Evolutionary conservation across 257 asterid genomes (phyloP).

Genomic region (Solanum acaule): DNA sequence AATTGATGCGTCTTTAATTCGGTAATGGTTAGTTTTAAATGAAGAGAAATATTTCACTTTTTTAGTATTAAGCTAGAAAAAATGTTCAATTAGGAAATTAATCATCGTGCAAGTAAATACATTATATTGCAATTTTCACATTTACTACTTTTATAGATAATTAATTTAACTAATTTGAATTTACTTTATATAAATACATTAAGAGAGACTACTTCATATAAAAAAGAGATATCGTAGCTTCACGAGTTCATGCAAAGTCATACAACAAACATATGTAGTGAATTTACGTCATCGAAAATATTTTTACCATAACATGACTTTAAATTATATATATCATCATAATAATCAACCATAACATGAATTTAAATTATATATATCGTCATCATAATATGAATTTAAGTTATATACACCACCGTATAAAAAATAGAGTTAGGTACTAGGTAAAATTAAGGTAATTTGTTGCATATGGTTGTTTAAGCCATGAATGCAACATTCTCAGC

Average conservation of each 20-base stretch:
- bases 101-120: not conserved
- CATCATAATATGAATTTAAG: not conserved
- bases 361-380: too few species aligned
- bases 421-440: not conserved
- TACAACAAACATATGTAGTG: too few species aligned
- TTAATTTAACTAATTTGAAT: not conserved
- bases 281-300: not conserved
- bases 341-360: too few species aligned
- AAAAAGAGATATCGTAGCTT: not conserved
- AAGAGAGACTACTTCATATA: not conserved
- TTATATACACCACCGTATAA: rapidly evolving
- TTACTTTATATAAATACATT: not conserved
- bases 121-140: not conserved
- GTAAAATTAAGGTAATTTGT: not conserved
- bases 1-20: not conserved
- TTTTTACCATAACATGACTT: not conserved
- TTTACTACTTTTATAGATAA: not conserved
- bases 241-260: not conserved
- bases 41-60: not conserved
- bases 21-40: not conserved
- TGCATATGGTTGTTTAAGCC: not conserved
- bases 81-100: not conserved
- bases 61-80: not conserved
- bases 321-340: too few species aligned
- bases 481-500: not conserved